A percentile compares a stretch with the other conserved stretches of the same genome.
These are phyloP conservation scores for Bipolaris victoriae DNA, from an alignment of 2,329 filamentous ascomycete genomes.

Conservation along the genomic window DNA sequence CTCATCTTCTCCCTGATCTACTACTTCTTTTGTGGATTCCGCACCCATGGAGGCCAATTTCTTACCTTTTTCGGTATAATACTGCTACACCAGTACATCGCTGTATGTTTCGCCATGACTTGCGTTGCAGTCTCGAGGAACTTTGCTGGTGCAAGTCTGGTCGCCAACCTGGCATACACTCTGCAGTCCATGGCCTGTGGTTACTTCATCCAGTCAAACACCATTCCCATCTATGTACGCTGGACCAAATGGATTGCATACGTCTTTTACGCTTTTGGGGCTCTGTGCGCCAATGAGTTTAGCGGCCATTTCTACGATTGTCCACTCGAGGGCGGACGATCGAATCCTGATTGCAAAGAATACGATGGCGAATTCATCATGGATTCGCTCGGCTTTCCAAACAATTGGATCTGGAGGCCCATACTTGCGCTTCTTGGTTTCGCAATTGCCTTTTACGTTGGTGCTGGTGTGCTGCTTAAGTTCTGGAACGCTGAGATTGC, in stretches of 20 bases:
- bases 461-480: constrained; percentile 67
- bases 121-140: constrained; percentile 70
- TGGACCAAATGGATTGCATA: constrained; percentile 76
- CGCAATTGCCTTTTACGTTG: constrained; percentile 65
- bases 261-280: constrained; percentile 73
- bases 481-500: constrained; percentile 72
- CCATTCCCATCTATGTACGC: constrained; percentile 76
- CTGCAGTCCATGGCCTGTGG: constrained; percentile 77
- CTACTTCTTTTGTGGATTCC: constrained; percentile 80
- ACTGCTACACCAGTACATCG: constrained; percentile 74
- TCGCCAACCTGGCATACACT: constrained; percentile 75
- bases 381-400: constrained; percentile 70
- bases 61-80: constrained; percentile 74
- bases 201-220: constrained; percentile 75
- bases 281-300: constrained; percentile 76
- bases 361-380: constrained; percentile 75
- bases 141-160: constrained; percentile 73
- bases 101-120: constrained; percentile 72
- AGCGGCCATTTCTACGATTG: constrained; percentile 75
- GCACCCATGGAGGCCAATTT: constrained; percentile 67
- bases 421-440: constrained; percentile 69
- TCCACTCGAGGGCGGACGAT: constrained; percentile 65
- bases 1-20: constrained; percentile 73
- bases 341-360: constrained; percentile 69
- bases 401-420: constrained; percentile 70